phyloP scores from a whole-genome alignment of 2,329 filamentous ascomycete species.

The Apiospora pterosperma region DNA sequence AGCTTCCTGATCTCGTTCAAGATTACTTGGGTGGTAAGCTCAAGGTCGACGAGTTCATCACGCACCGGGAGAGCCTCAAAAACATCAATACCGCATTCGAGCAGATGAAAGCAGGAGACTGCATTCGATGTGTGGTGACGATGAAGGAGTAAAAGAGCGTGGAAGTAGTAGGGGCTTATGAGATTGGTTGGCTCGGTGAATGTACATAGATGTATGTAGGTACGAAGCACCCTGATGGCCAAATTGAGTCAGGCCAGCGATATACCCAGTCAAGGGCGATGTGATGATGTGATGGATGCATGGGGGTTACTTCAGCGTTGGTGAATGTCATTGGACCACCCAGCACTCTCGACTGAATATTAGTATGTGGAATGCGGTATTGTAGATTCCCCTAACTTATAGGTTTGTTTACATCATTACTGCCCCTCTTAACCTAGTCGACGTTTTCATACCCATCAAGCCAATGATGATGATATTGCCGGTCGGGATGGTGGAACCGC shows the following conservation, averaged over 20 bases:
- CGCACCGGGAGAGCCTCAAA: constrained; percentile 78
- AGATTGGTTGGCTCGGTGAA: neutral
- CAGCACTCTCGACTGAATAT: neutral
- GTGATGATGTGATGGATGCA: neutral
- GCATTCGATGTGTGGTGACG: constrained; percentile 88
- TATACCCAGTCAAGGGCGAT: neutral
- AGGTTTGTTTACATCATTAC: neutral
- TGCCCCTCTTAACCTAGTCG: neutral
- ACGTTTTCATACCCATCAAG: neutral
- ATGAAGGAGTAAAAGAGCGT: constrained; percentile 34
- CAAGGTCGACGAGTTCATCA: constrained; percentile 99
- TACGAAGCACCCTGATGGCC: constrained; percentile 3
- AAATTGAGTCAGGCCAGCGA: constrained; percentile 1
- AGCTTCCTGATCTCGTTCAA: constrained; percentile 80
- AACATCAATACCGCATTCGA: constrained; percentile 90
- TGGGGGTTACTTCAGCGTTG: neutral
- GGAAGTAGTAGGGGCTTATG: neutral
- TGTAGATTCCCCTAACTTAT: neutral
- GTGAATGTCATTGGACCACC: neutral
- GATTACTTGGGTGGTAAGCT: constrained; percentile 88
- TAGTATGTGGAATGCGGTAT: neutral
- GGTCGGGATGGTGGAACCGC: neutral
- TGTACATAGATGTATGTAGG: neutral
- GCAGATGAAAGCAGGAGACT: constrained; percentile 94
- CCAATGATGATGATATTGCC: neutral